These are phyloP conservation scores for Lasiodiplodia sp. DNA, from an alignment of 2,329 filamentous ascomycete genomes.

Conservation along the genomic window DNA sequence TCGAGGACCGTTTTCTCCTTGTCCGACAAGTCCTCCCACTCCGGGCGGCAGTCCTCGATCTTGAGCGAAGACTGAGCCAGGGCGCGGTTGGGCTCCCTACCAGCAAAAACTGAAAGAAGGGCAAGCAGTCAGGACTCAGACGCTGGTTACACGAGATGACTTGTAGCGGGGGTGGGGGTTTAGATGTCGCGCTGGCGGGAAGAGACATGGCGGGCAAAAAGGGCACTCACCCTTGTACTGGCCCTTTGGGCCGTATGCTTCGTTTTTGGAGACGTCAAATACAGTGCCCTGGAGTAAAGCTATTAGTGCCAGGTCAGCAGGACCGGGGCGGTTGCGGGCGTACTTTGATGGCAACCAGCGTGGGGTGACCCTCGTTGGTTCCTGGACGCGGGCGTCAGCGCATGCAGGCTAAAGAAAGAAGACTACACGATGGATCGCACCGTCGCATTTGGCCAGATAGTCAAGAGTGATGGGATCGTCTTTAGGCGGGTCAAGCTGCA, in stretches of 20 bases:
- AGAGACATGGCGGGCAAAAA: neutral
- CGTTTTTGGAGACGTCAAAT: constrained; percentile 92
- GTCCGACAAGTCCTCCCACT: constrained; percentile 83
- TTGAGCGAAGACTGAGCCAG: constrained; percentile 88
- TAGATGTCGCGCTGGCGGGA: neutral
- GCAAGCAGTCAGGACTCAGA: neutral
- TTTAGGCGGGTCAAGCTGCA: constrained; percentile 83
- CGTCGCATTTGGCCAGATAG: constrained; percentile 81
- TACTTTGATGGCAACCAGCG: constrained; percentile 67
- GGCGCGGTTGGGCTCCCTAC: constrained; percentile 93
- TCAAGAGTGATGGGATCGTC: constrained; percentile 83
- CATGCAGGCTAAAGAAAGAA: neutral
- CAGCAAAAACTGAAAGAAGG: constrained; percentile 77
- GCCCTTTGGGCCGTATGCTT: constrained; percentile 81
- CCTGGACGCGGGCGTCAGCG: constrained; percentile 54
- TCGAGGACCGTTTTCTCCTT: constrained; percentile 85
- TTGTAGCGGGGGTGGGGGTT: neutral
- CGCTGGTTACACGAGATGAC: neutral
- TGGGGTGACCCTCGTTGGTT: constrained; percentile 66
- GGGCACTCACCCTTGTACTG: constrained; percentile 78
- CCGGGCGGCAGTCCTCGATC: constrained; percentile 78
- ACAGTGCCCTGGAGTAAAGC: constrained; percentile 74
- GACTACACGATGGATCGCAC: constrained; percentile 59
- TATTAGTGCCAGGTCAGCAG: neutral
- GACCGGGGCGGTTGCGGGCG: neutral